Percentiles rank a stretch among this genome's conserved stretches.
phyloP scores from a whole-genome alignment of 345 rosid species.

The Mangifera indica region DNA sequence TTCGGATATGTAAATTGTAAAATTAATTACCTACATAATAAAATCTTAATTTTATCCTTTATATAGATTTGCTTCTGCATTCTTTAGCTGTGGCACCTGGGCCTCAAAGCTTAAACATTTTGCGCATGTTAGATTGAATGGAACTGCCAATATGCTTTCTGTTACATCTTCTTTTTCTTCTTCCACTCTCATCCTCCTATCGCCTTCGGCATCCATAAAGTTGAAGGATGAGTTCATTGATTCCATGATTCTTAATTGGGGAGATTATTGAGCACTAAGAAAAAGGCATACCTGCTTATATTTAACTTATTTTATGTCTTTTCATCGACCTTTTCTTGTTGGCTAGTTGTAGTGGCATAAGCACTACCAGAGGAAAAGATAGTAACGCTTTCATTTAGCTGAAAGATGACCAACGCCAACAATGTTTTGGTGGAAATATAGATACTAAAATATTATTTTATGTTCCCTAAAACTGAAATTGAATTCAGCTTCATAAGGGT shows the following conservation, averaged over 20 bases:
- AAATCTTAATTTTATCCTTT: too few relatives aligned
- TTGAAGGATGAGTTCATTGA: slow-evolving; percentile 15
- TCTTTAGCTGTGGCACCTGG: neutral
- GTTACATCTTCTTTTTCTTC: neutral
- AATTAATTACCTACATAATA: slow-evolving; percentile 6
- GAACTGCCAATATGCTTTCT: neutral
- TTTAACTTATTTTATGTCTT: slow-evolving; percentile 8
- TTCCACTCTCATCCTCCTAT: slow-evolving; percentile 5
- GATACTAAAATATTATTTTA: neutral
- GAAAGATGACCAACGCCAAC: neutral
- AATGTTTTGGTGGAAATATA: neutral
- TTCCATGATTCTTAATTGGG: slow-evolving; percentile 24
- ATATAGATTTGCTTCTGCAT: neutral
- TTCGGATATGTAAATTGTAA: slow-evolving; percentile 15
- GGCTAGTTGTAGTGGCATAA: slow-evolving; percentile 23
- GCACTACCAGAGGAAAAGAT: slow-evolving; percentile 16
- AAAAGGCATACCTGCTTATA: slow-evolving; percentile 3
- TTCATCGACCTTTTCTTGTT: slow-evolving; percentile 8
- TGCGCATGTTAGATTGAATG: neutral
- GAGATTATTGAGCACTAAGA: slow-evolving; percentile 30
- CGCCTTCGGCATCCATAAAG: slow-evolving; percentile 27
- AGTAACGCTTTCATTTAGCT: neutral
- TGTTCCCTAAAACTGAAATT: neutral
- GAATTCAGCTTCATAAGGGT: neutral
- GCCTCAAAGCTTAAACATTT: neutral